Base-by-base conservation (phyloP, 2,329 filamentous ascomycete genomes). In the Fusarium sp. region DNA sequence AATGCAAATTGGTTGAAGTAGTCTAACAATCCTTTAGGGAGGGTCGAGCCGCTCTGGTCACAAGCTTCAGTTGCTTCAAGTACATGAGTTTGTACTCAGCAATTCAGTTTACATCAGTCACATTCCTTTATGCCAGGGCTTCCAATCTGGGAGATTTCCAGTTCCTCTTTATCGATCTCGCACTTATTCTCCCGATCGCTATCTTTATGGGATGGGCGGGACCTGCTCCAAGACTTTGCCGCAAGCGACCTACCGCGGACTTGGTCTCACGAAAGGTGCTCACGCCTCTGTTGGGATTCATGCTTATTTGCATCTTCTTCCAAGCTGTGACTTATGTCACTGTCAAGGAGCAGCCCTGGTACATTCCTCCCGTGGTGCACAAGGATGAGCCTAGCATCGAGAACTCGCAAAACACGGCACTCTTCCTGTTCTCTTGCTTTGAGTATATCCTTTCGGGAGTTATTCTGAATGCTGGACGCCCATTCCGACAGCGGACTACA, bases 121-220 rank as follows among this genome's bases (percentile, higher is more conserved):
- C 93, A 86, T 98, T 99, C 80, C 87, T 99, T 21, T 99, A 99
- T 81, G 93, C 94, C 11, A 94, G 91, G 12, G 97, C 93, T 16
- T 97, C 94, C 14, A 99, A 99, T 79, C 86, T 99, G 10, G 97
- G 96, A 55, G 96, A 99, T 81, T 98, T 99, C 79, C 96, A 98
- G 82, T 99, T 98, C 80, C 87, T 99, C 8, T 98, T 95, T 82
- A 98, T 99, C 78, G 96, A 99, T 77, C 86, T 99, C 19, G 86
- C 92, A 7, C 89, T 99, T 63, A 99, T 99, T 78, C 85, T 99
- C 7, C 96, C 96, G 9, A 97, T 99, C 76, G 96, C 96, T 29
- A 94, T 99, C 66, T 98, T 98, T 81, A 99, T 99, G 96, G 95
- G 96, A 74, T 98, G 97, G 96, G 94, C 93, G 29, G 94, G 93